A percentile compares a stretch with the other conserved stretches of the same genome.
These are phyloP conservation scores for Cyclotella kingstonii DNA, from an alignment of 108 stramenopile genomes.

Conservation along the genomic window DNA sequence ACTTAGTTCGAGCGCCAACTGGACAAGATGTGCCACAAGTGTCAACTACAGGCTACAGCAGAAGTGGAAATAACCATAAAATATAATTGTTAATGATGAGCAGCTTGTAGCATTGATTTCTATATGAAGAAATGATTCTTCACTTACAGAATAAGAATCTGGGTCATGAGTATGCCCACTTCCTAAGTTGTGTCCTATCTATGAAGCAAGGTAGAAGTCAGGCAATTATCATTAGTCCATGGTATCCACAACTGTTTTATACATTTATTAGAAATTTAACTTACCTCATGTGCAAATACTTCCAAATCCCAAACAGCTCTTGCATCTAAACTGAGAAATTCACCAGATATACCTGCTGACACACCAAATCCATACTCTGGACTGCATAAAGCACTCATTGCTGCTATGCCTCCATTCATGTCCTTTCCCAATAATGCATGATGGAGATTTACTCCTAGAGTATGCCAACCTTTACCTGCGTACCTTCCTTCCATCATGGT, in stretches of 20 bases:
- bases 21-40: slow-evolving; percentile 1
- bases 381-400: slow-evolving; percentile 23
- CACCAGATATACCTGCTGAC: slow-evolving; percentile 3
- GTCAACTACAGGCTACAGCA: neutral
- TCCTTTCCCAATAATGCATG: slow-evolving; percentile 14
- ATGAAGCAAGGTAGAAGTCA: no score
- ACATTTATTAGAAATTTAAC: neutral
- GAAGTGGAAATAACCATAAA: neutral
- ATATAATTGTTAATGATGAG: neutral
- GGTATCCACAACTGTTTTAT: no score
- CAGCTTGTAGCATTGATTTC: neutral
- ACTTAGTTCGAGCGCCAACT: neutral
- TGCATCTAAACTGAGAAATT: neutral
- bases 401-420: slow-evolving; percentile 16
- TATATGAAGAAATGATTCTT: neutral
- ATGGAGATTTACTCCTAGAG: slow-evolving; percentile 1
- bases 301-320: slow-evolving; percentile 12
- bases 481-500: neutral
- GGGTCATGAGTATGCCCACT: neutral
- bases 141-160: neutral
- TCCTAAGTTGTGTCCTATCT: no score
- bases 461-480: slow-evolving; percentile 2
- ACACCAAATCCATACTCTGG: slow-evolving; percentile 18
- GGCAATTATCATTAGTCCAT: no score
- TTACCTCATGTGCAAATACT: slow-evolving; percentile 20